These are phyloP conservation scores for Xylaria telfairii DNA, from an alignment of 495 filamentous ascomycete species.

Conservation along the genomic window DNA sequence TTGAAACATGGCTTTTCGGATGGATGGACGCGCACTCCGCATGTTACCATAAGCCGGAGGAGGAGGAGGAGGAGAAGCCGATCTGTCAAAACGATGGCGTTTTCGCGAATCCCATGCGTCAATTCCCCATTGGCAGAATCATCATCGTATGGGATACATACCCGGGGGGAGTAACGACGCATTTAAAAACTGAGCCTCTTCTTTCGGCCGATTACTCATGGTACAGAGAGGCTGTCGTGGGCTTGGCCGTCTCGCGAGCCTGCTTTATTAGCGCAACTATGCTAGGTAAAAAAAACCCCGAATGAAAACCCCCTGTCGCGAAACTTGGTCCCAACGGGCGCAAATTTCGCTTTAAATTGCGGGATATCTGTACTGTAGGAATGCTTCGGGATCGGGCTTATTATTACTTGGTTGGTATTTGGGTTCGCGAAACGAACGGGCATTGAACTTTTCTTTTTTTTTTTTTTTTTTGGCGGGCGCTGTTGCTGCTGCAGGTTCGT, in stretches of 20 bases:
- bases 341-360: constrained; percentile 7
- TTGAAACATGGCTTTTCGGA: background rate
- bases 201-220: background rate
- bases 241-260: too few relatives aligned
- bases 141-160: background rate
- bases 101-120: constrained; percentile 25
- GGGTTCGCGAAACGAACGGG: too few relatives aligned
- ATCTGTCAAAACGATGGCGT: constrained; percentile 18
- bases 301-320: background rate
- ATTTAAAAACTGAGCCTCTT: background rate
- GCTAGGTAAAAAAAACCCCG: too few relatives aligned
- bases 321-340: background rate
- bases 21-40: background rate
- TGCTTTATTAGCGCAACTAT: too few relatives aligned
- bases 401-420: background rate
- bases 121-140: background rate
- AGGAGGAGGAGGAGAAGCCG: constrained; percentile 1
- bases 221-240: constrained; percentile 2
- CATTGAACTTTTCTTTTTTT: too few relatives aligned
- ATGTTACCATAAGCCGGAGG: background rate
- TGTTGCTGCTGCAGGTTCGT: constrained; percentile 12
- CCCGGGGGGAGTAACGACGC: background rate
- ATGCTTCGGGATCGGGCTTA: background rate
- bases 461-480: too few relatives aligned
- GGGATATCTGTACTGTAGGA: background rate